phyloP scores from a whole-genome alignment of 495 filamentous ascomycete species.

The Hypoxylon subgilvum region DNA sequence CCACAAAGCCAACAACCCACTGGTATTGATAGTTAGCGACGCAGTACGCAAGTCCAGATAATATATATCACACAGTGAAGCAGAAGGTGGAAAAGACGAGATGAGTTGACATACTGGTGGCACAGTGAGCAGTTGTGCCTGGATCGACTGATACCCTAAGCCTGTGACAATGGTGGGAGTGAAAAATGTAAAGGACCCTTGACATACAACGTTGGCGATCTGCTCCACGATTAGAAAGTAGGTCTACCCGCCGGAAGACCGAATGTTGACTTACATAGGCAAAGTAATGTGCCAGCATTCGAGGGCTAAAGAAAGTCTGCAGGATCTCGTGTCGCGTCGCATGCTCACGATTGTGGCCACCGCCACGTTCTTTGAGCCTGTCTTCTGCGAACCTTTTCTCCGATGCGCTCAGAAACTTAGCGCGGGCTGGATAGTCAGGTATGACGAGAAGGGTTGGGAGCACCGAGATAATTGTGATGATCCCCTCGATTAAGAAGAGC shows the following conservation, averaged over 20 bases:
- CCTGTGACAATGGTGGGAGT: constrained; percentile 75
- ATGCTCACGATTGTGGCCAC: constrained; percentile 67
- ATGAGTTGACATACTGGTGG: constrained; percentile 65
- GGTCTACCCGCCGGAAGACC: no score
- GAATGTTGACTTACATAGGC: constrained; percentile 65
- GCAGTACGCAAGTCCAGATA: no score
- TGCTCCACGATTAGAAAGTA: no score
- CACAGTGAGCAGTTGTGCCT: constrained; percentile 75
- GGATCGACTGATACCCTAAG: constrained; percentile 67
- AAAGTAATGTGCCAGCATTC: constrained; percentile 67
- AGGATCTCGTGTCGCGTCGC: constrained; percentile 55
- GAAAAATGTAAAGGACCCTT: constrained; percentile 82
- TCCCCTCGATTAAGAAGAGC: constrained; percentile 35
- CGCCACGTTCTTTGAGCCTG: constrained; percentile 64
- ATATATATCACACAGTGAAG: no score
- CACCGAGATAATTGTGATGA: constrained; percentile 22
- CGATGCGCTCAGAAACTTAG: constrained; percentile 66
- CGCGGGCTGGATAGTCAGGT: constrained; percentile 76
- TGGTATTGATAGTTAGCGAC: no score
- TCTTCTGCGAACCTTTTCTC: constrained; percentile 67
- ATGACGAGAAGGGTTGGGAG: constrained; percentile 54
- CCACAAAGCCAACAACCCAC: constrained; percentile 33
- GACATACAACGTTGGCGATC: constrained; percentile 63
- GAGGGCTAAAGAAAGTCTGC: constrained; percentile 71
- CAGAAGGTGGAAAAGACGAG: not conserved